Base-by-base conservation (phyloP, 1,139 yeast genomes). In the Suhomyces bribrorum region DNA sequence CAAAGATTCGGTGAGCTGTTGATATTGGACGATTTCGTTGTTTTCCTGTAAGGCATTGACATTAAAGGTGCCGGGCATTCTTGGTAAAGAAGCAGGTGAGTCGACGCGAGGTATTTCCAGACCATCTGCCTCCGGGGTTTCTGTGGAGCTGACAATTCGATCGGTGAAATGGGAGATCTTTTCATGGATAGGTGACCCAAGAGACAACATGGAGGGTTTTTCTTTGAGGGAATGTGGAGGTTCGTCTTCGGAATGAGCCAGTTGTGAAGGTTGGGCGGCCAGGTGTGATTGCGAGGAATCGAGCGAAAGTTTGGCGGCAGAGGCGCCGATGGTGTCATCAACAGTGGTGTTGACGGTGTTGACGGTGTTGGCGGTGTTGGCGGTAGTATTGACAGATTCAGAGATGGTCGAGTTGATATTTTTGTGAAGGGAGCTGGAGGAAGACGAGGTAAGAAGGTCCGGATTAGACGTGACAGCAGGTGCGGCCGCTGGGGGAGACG, bases 41-140 rank as follows among this genome's bases (percentile, higher is more conserved):
- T 54, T 49, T 14, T 47, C 46, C 34, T 59, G 60, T 34, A 81
- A 58, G 1, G 78, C 85, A 43, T 68, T 74, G 33, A 82, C 82
- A 53, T 82, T 75, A 47, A 74, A 64, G 0, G 83, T 75, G 1
- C 81, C 87, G 1, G 83, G 81, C 58, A 76, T 70, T 34, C 87
- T 61, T 8, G 86, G 87, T n/a, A 79, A 54, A 4, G 43, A 13
- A 14, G 42, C 24, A 13, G 45, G 40, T 22, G 44, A 31, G 22
- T 33, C 40, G 14, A 33, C 37, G 14, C 36, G 36, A 20, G 31
- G 29, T 11, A 27, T 32, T 13, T 33, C 34, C 33, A 22, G 36
- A 11, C 33, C 26, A 26, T 32, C 33, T 18, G 14, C 29, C 14
- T 25, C 29, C 13, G 39, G 36, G 11, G 31, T 15, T 23, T 38